Evolutionary conservation across 495 filamentous ascomycete genomes (phyloP).

Genomic region (Aspergillus incahuasiensis): DNA sequence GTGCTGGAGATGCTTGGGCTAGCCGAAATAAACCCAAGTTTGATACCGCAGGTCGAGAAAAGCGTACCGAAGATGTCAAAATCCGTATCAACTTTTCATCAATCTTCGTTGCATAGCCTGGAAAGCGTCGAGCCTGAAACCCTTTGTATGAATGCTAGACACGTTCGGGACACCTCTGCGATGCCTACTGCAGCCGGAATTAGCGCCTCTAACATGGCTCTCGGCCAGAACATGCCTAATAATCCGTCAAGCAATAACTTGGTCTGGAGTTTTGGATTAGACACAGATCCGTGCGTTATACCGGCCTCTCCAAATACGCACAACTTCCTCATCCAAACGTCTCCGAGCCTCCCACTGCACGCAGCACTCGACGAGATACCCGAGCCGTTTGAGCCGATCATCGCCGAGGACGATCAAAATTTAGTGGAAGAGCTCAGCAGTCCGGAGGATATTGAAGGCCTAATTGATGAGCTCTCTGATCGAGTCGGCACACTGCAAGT

Average conservation of each 20-base stretch:
- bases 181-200: background rate
- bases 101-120: too few species aligned
- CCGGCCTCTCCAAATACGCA: background rate
- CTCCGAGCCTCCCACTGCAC: background rate
- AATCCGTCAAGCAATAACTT: background rate
- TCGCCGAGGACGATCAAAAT: background rate
- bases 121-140: too few species aligned
- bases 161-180: background rate
- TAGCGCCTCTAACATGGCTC: background rate
- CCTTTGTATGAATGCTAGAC: too few species aligned
- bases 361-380: background rate
- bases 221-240: background rate
- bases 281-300: background rate
- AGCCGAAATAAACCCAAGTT: background rate
- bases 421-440: background rate
- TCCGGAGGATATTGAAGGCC: background rate
- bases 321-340: background rate
- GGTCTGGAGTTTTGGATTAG: background rate
- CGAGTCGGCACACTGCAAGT: constrained; percentile 30
- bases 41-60: background rate
- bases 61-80: background rate
- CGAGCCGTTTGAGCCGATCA: background rate
- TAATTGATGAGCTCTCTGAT: constrained; percentile 3
- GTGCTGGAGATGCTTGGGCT: background rate
- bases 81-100: too few species aligned